Evolutionary conservation across 495 filamentous ascomycete genomes (phyloP).

Genomic region (Emericellopsis terricola): DNA sequence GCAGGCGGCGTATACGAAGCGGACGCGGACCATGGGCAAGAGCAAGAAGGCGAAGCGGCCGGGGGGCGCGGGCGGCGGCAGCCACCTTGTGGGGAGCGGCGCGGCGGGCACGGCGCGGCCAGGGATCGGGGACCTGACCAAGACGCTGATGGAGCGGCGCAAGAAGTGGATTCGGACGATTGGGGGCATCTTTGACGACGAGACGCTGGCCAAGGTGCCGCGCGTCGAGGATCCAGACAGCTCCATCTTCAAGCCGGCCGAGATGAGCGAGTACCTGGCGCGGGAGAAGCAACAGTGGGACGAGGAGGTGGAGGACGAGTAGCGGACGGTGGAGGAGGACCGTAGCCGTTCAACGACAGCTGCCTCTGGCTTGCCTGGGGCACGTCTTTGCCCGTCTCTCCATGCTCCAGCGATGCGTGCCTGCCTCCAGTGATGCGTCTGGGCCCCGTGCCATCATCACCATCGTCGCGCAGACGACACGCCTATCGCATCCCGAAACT

Average conservation of each 20-base stretch:
- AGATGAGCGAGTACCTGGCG: constrained; percentile 36
- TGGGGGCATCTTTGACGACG: constrained; percentile 68
- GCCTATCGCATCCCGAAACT: too few relatives aligned
- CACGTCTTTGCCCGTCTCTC: too few relatives aligned
- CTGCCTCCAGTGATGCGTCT: too few relatives aligned
- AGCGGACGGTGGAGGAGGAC: too few relatives aligned
- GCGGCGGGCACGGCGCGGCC: constrained; percentile 45
- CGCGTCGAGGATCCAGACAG: constrained; percentile 19
- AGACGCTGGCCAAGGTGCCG: constrained; percentile 30
- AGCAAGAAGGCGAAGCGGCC: constrained; percentile 85
- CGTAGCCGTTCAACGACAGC: too few relatives aligned
- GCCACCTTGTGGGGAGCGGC: constrained; percentile 24
- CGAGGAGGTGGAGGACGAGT: constrained; percentile 46
- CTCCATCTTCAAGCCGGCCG: constrained; percentile 42
- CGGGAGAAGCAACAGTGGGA: constrained; percentile 61
- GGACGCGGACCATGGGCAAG: constrained; percentile 83
- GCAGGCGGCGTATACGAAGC: constrained; percentile 86
- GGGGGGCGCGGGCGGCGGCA: constrained; percentile 36
- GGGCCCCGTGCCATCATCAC: too few relatives aligned
- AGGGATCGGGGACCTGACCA: constrained; percentile 78
- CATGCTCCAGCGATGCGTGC: too few relatives aligned
- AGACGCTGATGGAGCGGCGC: constrained; percentile 76
- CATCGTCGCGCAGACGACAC: too few relatives aligned
- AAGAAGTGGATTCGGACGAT: constrained; percentile 77
- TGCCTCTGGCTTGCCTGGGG: too few relatives aligned